Percentiles rank a stretch among this genome's conserved stretches.
phyloP scores from a whole-genome alignment of 148 eudicot species.

The Dysphania ambrosioides region DNA sequence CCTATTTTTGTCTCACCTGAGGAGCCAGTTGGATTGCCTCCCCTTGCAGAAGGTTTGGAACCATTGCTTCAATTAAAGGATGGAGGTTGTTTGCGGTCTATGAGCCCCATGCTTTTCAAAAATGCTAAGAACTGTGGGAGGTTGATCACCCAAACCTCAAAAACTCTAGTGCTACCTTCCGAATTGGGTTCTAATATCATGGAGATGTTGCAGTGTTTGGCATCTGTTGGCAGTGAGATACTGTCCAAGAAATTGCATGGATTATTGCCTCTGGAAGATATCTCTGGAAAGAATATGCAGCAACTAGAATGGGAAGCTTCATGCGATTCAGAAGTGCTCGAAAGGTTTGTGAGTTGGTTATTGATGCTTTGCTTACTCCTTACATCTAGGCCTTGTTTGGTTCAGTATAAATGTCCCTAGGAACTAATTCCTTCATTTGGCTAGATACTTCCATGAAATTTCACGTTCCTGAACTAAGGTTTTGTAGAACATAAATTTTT shows the following conservation, averaged over 20 bases:
- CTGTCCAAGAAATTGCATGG: constrained; percentile 61
- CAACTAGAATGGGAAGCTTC: constrained; percentile 67
- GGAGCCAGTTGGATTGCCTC: constrained; percentile 57
- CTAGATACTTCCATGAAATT: background rate
- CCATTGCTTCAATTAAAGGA: constrained; percentile 55
- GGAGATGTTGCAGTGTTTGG: constrained; percentile 73
- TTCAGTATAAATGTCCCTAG: background rate
- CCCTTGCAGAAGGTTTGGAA: constrained; percentile 80
- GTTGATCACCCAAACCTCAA: no score
- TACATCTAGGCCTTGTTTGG: background rate
- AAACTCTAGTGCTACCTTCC: constrained; percentile 80
- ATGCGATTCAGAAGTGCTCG: constrained; percentile 35
- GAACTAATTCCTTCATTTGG: background rate
- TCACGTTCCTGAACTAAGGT: background rate
- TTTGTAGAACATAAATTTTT: background rate
- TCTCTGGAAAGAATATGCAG: constrained; percentile 72
- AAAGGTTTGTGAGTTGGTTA: constrained; percentile 48
- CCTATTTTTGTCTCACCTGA: constrained; percentile 57
- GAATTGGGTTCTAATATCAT: constrained; percentile 76
- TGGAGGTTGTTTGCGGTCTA: constrained; percentile 85
- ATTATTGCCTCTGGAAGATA: constrained; percentile 80
- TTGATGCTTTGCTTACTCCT: constrained; percentile 6
- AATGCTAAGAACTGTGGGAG: constrained; percentile 57
- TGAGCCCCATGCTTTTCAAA: constrained; percentile 65
- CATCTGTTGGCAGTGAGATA: constrained; percentile 65